Evolutionary conservation across 2,329 filamentous ascomycete species (phyloP), one percentile per base, ranked within the genome.

Genomic region (Apiospora saccharicola): DNA sequence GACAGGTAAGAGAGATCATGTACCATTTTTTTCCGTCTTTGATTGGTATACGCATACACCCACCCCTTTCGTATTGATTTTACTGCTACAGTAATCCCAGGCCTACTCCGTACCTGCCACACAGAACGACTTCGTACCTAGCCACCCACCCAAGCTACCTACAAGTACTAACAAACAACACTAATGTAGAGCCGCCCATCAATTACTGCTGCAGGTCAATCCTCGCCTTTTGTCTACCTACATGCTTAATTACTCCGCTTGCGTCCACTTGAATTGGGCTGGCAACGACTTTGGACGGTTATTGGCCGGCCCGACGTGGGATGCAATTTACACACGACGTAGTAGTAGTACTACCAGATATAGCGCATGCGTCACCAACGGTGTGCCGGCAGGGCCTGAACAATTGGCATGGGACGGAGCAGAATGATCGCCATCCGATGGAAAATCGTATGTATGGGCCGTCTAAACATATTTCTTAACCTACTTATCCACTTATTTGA

Each of bases 1-100:
- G 57, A 61, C 53, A 61, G 53, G 53, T 61, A 61, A 61, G 53
- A 61, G 53, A 61, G 30, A 61, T 61, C 53, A 30, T n/a, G 16
- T 37, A n/a, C 53, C 37, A 7, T 10, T 19, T 61, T 34, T 19
- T 10, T 13, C 22, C 51, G 13, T 14, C 14, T 34, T 61, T 61
- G 14, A 61, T 34, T 34, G 53, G 26, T 19, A 14, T 61, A 57
- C 51, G 10, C 51, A 13, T 44, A 44, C 43, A 44, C 43, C 43
- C 46, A 22, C 46, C 37, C 47, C 10, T 24, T 51, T 51, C 10
- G 22, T 12, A 8, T 49, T 22, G 46, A 30, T 30, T 2, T 4
- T 30, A 30, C 4, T 30, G 4, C 26, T 10, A 41, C 10, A 10
- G 8, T 41, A 41, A 37, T 10, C 10, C 37, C 37, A 41, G 37